Percentiles rank a stretch among this genome's conserved stretches.
phyloP scores from a whole-genome alignment of 1,284 basidiomycete genomes.

The Phlebopus sp. region DNA sequence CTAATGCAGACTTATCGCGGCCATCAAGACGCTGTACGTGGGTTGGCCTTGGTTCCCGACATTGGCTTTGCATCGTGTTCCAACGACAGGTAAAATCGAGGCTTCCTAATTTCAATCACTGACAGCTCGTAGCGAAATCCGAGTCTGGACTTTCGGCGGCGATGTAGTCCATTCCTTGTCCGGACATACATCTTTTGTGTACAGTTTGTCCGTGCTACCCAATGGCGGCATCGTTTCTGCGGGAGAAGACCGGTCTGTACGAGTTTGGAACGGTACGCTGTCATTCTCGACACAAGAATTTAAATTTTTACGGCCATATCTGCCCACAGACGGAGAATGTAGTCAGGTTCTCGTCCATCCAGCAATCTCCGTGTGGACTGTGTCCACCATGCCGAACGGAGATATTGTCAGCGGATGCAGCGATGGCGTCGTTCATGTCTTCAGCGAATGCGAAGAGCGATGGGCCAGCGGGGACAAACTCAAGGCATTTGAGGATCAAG shows the following conservation, averaged over 20 bases:
- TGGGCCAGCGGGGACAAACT: constrained; percentile 69
- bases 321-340: constrained; percentile 64
- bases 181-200: constrained; percentile 97
- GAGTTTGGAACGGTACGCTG: constrained; percentile 69
- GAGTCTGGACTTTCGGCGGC: constrained; percentile 87
- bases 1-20: constrained; percentile 74
- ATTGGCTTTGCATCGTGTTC: constrained; percentile 93
- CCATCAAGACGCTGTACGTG: constrained; percentile 90
- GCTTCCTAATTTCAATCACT: constrained; percentile 5
- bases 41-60: constrained; percentile 74
- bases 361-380: constrained; percentile 92
- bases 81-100: constrained; percentile 75
- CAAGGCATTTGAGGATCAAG: constrained; percentile 69
- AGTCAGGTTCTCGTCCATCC: constrained; percentile 88
- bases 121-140: constrained; percentile 64
- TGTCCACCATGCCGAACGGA: constrained; percentile 80
- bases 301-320: constrained; percentile 1
- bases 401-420: constrained; percentile 91
- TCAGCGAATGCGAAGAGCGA: constrained; percentile 73
- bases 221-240: constrained; percentile 72
- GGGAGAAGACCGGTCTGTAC: constrained; percentile 81
- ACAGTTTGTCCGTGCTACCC: constrained; percentile 82
- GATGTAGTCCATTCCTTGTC: constrained; percentile 76
- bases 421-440: constrained; percentile 86
- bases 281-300: not conserved